Evolutionary conservation across 768 basidiomycete species (phyloP), one percentile per base, ranked within the genome.

Genomic region (Pleurotus djamor): DNA sequence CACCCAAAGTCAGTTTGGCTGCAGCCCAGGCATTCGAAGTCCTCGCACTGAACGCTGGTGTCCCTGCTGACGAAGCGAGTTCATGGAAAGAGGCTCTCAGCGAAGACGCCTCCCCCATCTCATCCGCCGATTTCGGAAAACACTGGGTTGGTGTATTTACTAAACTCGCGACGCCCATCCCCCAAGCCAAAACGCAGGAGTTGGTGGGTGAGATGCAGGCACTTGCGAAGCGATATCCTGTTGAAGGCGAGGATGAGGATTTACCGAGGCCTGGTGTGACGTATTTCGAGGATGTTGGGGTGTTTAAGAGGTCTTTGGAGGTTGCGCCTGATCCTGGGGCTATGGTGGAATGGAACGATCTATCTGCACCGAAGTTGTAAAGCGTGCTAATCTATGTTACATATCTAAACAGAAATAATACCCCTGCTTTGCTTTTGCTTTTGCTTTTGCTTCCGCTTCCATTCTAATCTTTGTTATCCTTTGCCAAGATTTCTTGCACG

Each of bases 401-500:
- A 28, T 12, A 12, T 47, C 13, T 47, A 17, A 17, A 32, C 7
- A 28, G 34, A 32, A 9, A 50, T 13, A 33, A 32, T 12, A 50
- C 21, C 21, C 21, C 21, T 28, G 21, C 21, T 28, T 28, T 28
- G 21, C 21, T 28, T 28, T 28, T 28, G 21, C 21, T 28, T 28
- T 28, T 28, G 21, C 21, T 28, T 28, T 28, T 28, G 21, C 21
- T 28, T 28, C 21, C 21, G 21, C 21, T 28, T 28, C 21, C 21
- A 28, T 28, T 28, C 21, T 57, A 38, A 45, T 38, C 66, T 37
- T 48, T 49, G 2, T 63, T 55, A 56, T 77, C 77, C 64, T 71
- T 76, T 6, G 79, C 77, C 28, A 98, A 72, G 44, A 97, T 92
- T 49, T 88, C 88, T 64, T 91, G 79, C 6, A 98, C 94, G 32